Percentiles rank a stretch among this genome's conserved stretches.
These are phyloP conservation scores for Aspergillus pseudoviridinutans DNA, from an alignment of 2,329 filamentous ascomycete genomes.

Conservation along the genomic window DNA sequence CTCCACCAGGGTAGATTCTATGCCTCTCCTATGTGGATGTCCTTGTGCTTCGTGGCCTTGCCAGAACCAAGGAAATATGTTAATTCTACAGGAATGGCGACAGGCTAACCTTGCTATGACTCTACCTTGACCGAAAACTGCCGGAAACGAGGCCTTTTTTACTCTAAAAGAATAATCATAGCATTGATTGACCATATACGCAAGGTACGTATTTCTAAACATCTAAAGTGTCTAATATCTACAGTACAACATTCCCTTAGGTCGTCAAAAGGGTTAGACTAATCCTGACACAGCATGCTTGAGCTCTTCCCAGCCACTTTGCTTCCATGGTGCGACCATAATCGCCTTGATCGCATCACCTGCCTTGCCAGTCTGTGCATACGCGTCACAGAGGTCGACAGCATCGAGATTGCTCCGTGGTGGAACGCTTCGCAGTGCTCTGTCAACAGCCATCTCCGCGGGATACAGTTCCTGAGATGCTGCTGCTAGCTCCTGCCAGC, in stretches of 20 bases:
- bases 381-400: constrained; percentile 66
- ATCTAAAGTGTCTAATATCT: background rate
- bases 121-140: background rate
- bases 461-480: constrained; percentile 51
- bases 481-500: constrained; percentile 73
- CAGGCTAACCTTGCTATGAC: background rate
- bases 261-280: constrained; percentile 5
- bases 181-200: background rate
- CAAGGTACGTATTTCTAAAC: background rate
- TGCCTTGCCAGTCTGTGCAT: constrained; percentile 66
- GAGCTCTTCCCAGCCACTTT: constrained; percentile 58
- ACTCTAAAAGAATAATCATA: background rate
- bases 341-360: constrained; percentile 73
- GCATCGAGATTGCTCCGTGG: constrained; percentile 67
- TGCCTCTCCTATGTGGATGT: background rate
- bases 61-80: too few species aligned
- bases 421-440: constrained; percentile 70
- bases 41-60: background rate
- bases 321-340: constrained; percentile 76
- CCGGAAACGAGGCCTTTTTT: background rate
- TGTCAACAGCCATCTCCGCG: constrained; percentile 75
- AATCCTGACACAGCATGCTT: constrained; percentile 24
- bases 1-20: background rate
- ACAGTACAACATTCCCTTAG: background rate
- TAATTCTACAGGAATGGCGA: too few species aligned